A percentile compares a stretch with the other conserved stretches of the same genome.
Evolutionary conservation across 2,329 filamentous ascomycete species (phyloP).

Genomic region (Lachnellula subtilissima): DNA sequence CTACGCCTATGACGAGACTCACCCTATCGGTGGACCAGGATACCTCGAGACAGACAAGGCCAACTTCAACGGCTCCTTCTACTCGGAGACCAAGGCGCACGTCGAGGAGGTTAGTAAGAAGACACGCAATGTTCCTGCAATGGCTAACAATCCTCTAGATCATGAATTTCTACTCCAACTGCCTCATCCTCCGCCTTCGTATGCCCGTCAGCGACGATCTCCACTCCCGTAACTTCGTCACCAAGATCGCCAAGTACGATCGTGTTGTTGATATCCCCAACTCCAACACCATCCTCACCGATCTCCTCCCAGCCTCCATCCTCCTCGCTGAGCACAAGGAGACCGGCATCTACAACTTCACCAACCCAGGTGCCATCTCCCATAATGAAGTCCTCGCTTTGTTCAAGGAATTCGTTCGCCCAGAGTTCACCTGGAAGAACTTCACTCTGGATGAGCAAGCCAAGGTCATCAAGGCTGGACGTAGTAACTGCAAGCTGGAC

Average conservation of each 20-base stretch:
- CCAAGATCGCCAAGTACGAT: constrained; percentile 63
- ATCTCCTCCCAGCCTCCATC: constrained; percentile 58
- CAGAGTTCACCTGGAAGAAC: constrained; percentile 58
- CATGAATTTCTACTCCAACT: constrained; percentile 57
- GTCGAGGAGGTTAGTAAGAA: constrained; percentile 52
- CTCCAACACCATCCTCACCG: constrained; percentile 61
- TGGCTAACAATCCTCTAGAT: constrained; percentile 38
- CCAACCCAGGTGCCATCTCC: constrained; percentile 65
- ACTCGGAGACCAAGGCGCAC: constrained; percentile 61
- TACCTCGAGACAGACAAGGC: constrained; percentile 58
- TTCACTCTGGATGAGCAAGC: constrained; percentile 62
- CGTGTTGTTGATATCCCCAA: constrained; percentile 64
- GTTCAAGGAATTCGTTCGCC: constrained; percentile 60
- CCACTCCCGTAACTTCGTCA: constrained; percentile 62
- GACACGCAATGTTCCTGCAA: background rate
- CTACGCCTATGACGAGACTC: constrained; percentile 57
- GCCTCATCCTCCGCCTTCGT: constrained; percentile 59
- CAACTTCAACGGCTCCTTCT: constrained; percentile 65
- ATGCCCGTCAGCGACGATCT: constrained; percentile 68
- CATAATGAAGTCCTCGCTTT: constrained; percentile 63
- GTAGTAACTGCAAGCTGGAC: constrained; percentile 63
- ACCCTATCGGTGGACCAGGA: constrained; percentile 55
- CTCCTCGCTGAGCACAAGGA: constrained; percentile 57
- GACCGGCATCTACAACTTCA: constrained; percentile 64
- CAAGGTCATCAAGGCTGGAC: constrained; percentile 62